These are phyloP conservation scores for Breviolum minutum DNA, from an alignment of 73 alveolate species.

Conservation along the genomic window DNA sequence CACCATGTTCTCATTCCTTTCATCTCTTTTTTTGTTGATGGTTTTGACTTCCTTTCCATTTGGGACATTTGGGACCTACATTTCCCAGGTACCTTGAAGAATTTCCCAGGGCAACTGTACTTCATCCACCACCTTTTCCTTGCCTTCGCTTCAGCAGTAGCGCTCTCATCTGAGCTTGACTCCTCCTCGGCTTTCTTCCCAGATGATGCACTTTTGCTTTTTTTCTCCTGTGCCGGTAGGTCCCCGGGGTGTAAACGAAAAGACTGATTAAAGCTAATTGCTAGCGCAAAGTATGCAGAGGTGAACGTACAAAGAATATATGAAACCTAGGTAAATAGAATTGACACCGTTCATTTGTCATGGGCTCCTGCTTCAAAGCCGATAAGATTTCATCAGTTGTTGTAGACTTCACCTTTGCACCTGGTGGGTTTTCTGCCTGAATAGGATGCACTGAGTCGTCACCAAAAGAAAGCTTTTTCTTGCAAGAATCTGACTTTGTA, in stretches of 20 bases:
- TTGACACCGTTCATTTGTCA: background rate
- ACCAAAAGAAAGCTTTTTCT: background rate
- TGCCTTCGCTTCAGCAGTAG: background rate
- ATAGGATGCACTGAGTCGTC: background rate
- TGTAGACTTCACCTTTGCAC: background rate
- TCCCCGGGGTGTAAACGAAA: background rate
- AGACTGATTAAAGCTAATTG: background rate
- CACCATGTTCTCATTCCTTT: background rate
- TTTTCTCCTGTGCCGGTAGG: too few relatives aligned
- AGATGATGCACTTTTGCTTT: too few relatives aligned
- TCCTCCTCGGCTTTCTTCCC: background rate
- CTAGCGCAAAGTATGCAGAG: background rate
- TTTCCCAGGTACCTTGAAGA: background rate
- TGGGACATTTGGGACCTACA: background rate
- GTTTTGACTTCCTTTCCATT: background rate
- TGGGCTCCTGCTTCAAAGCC: background rate
- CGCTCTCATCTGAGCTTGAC: background rate
- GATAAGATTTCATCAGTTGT: too few relatives aligned
- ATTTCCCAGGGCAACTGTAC: background rate
- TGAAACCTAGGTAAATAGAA: too few relatives aligned
- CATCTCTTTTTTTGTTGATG: background rate
- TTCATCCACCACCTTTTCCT: background rate
- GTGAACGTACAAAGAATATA: background rate
- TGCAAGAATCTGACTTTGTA: background rate
- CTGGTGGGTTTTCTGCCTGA: constrained; percentile 1